Conservation (phyloP, 345 rosid genomes). For the Eucalyptus curtisii region DNA sequence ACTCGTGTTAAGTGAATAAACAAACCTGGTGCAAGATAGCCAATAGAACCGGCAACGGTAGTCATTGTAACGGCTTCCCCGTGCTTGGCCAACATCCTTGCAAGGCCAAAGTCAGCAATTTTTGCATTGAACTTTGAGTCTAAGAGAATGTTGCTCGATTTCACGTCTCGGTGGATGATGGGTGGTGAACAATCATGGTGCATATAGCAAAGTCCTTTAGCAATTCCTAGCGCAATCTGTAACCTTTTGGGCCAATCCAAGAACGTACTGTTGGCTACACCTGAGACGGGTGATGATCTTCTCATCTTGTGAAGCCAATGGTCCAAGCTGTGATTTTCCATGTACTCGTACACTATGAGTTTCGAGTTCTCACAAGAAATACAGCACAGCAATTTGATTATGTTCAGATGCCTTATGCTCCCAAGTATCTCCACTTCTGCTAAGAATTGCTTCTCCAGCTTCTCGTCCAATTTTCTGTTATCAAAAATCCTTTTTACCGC, state of each 20-base stretch:
- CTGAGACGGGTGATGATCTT: neutral
- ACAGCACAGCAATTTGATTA: constrained; percentile 51
- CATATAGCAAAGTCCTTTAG: constrained; percentile 55
- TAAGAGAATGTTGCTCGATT: constrained; percentile 53
- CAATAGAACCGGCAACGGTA: constrained; percentile 45
- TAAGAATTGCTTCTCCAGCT: constrained; percentile 30
- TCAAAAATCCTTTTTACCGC: constrained; percentile 49
- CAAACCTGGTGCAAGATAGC: constrained; percentile 56
- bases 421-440: constrained; percentile 48
- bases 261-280: neutral
- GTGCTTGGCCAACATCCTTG: constrained; percentile 27
- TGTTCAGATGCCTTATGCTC: constrained; percentile 34
- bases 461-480: constrained; percentile 13
- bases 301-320: constrained; percentile 29
- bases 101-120: constrained; percentile 62
- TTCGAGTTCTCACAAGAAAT: constrained; percentile 32
- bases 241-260: constrained; percentile 54
- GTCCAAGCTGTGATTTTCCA: constrained; percentile 58
- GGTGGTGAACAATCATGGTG: constrained; percentile 52
- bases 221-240: constrained; percentile 47
- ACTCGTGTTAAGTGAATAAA: neutral
- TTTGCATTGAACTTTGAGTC: constrained; percentile 48
- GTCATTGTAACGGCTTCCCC: constrained; percentile 38
- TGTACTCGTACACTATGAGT: constrained; percentile 56
- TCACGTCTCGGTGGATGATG: constrained; percentile 49